These are phyloP conservation scores for Cytospora paraplurivora DNA, from an alignment of 2,329 filamentous ascomycete genomes.

Conservation along the genomic window DNA sequence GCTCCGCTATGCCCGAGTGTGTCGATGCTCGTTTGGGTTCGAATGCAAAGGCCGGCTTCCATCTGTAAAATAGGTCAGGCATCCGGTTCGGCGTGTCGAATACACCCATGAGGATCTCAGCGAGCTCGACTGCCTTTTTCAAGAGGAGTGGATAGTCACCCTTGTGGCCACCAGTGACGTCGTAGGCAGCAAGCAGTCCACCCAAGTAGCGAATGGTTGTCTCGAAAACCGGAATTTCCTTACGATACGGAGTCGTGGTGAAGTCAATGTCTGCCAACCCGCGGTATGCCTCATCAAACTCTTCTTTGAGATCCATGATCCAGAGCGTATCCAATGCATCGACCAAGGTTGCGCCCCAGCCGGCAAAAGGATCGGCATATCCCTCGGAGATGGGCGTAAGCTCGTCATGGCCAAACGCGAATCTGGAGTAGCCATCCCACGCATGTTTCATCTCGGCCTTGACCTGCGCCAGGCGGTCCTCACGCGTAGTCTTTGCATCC, in stretches of 20 bases:
- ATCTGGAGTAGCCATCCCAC: constrained; percentile 79
- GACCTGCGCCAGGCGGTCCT: constrained; percentile 66
- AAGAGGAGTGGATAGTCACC: constrained; percentile 67
- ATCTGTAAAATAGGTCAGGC: constrained; percentile 80
- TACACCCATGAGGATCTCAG: constrained; percentile 76
- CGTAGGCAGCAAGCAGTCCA: constrained; percentile 82
- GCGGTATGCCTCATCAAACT: constrained; percentile 77
- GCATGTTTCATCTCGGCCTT: constrained; percentile 74
- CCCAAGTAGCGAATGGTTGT: constrained; percentile 91
- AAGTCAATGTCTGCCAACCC: constrained; percentile 79
- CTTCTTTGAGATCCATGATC: constrained; percentile 78
- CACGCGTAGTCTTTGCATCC: constrained; percentile 61
- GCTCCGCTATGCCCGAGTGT: constrained; percentile 64
- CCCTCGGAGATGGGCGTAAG: constrained; percentile 70
- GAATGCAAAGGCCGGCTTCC: constrained; percentile 66
- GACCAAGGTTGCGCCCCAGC: constrained; percentile 86
- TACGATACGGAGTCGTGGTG: constrained; percentile 62
- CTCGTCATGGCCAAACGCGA: constrained; percentile 88
- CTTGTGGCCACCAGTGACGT: constrained; percentile 68
- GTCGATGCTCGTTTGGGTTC: constrained; percentile 64
- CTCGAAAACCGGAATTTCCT: constrained; percentile 86
- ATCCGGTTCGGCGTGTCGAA: constrained; percentile 95
- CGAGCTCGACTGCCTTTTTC: constrained; percentile 77
- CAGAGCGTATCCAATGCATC: constrained; percentile 82
- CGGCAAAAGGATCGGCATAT: constrained; percentile 81